Conservation (phyloP, 2,329 filamentous ascomycete genomes). For the Coleophoma cylindrospora region DNA sequence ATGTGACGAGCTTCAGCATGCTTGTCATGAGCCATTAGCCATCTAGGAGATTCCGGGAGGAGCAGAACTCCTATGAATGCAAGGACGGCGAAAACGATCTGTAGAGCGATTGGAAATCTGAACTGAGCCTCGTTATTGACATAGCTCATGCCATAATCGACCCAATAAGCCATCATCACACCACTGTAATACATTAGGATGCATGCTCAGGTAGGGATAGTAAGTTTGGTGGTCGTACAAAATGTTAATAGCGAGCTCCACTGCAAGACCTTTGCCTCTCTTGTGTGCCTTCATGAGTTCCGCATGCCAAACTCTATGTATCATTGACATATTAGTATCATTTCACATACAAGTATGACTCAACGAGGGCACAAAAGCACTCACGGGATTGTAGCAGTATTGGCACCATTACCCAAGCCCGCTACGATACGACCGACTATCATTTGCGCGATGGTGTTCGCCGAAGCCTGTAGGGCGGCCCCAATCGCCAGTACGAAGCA, state of each 20-base stretch:
- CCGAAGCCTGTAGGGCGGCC: slow-evolving; percentile 34
- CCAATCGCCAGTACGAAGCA: slow-evolving; percentile 36
- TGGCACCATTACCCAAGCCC: slow-evolving; percentile 40
- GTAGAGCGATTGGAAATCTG: slow-evolving; percentile 46
- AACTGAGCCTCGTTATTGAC: slow-evolving; percentile 31
- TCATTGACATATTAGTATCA: too few species aligned
- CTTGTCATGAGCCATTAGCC: slow-evolving; percentile 22
- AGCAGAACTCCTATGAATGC: slow-evolving; percentile 27
- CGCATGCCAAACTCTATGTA: slow-evolving; percentile 35
- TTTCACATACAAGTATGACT: too few species aligned
- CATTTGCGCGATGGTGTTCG: slow-evolving; percentile 35
- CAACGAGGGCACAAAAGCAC: too few species aligned
- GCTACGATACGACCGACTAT: slow-evolving; percentile 39
- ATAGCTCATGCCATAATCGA: slow-evolving; percentile 34
- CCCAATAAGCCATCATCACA: slow-evolving; percentile 30
- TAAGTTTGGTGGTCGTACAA: slow-evolving; percentile 14
- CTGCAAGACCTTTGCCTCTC: slow-evolving; percentile 29
- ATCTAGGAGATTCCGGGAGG: slow-evolving; percentile 30
- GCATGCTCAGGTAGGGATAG: background rate
- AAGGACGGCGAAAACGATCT: slow-evolving; percentile 35
- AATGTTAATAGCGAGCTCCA: slow-evolving; percentile 33
- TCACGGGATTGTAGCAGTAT: slow-evolving; percentile 36
- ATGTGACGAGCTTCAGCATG: slow-evolving; percentile 25
- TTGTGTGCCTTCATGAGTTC: slow-evolving; percentile 35
- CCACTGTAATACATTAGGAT: slow-evolving; percentile 9